Evolutionary conservation across 192 early-diverging fungal species (phyloP).

Genomic region (Diversispora epigaea): DNA sequence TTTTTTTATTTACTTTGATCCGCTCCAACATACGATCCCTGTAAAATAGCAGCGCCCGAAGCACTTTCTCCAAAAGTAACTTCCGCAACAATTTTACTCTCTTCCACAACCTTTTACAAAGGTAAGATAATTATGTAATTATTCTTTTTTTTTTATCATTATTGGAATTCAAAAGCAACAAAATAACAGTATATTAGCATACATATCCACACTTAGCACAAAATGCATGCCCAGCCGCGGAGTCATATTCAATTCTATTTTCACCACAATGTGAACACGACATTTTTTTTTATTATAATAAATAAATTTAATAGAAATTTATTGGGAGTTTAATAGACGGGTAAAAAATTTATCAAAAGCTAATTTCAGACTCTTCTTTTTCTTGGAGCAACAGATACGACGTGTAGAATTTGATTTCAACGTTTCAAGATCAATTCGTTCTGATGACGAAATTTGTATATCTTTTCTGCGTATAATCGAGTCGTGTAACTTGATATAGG

Average conservation of each 20-base stretch:
- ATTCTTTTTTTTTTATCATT: neutral
- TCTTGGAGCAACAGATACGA: no score
- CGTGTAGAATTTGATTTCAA: no score
- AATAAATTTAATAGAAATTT: no score
- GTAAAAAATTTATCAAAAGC: no score
- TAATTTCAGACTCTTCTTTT: no score
- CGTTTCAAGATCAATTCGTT: no score
- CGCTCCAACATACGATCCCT: conserved; percentile 69
- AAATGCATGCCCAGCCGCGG: conserved; percentile 69
- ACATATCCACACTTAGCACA: conserved; percentile 63
- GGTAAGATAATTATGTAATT: neutral
- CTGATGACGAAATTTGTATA: no score
- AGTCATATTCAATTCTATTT: conserved; percentile 66
- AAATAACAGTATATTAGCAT: conserved; percentile 25
- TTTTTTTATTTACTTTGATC: conserved; percentile 49
- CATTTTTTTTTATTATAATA: conserved; percentile 45
- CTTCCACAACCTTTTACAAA: conserved; percentile 77
- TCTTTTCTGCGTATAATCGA: no score
- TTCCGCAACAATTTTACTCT: conserved; percentile 91
- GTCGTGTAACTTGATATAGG: no score
- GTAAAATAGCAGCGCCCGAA: conserved; percentile 80
- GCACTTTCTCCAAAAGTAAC: conserved; percentile 85
- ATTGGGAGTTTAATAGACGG: no score
- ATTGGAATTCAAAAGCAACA: neutral
- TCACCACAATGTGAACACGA: conserved; percentile 58